Evolutionary conservation across 495 filamentous ascomycete species (phyloP), one percentile per base, ranked within the genome.

Genomic region (Bacidia gigantensis): DNA sequence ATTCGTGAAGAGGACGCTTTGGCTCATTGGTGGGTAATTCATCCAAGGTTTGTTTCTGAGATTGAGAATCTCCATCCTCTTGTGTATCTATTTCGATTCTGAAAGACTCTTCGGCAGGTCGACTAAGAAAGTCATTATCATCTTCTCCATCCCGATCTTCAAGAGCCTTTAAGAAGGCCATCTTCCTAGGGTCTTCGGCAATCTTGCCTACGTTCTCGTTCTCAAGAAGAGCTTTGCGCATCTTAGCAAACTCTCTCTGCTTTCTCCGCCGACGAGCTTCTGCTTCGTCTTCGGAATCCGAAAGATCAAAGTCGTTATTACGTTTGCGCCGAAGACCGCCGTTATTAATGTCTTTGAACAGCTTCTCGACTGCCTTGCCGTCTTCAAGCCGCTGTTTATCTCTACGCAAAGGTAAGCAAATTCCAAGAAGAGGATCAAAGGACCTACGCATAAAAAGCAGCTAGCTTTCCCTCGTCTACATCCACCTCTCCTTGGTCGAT

Each of bases 141-240:
- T 90, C 85, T n/a, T 44, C 12, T 39, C 90, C 87, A 20, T 78
- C 83, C 32, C 74, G 76, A 59, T 97, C 93, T 56, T 95, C 89
- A 48, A 99, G 83, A 9, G 87, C 83, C 51, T 76, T 77, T 54
- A 97, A 78, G 71, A 99, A 99, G 0, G 92, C 92, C 12, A 79
- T 71, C 59, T 87, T 88, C 64, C 89, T 89, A 11, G 88, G 89
- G 61, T 96, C 89, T 57, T 87, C 79, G 24, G 90, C 88, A 50
- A 99, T 83, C 62, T 88, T 87, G 56, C 81, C 86, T 53, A 97
- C 75, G 43, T 89, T 87, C 64, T 89, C 89, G 59, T 98, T 89
- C n/a, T 83, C 77, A 17, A 96, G 73, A 9, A 99, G 72, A 14
- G 87, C 85, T 60, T 84, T 87, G 45, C 87, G 83, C 86, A 95